Evolutionary conservation across 306 rosid genomes (phyloP).

Genomic region (Vigna unguiculata): DNA sequence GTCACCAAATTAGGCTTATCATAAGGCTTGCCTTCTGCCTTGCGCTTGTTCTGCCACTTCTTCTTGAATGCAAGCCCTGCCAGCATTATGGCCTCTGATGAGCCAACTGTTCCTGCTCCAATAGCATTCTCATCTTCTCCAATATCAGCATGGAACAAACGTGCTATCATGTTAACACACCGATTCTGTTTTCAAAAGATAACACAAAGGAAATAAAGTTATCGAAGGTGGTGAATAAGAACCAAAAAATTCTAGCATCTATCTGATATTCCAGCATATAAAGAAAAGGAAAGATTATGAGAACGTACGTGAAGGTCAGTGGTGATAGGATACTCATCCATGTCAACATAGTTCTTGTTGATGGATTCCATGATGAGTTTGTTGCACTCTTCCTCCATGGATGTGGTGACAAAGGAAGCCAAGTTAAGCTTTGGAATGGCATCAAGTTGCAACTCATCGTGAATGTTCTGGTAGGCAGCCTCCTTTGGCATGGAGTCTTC

Average conservation of each 20-base stretch:
- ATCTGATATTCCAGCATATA: neutral
- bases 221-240: neutral
- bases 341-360: conserved; percentile 79
- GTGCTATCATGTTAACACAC: conserved; percentile 82
- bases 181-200: conserved; percentile 55
- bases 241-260: too few species aligned
- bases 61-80: conserved; percentile 88
- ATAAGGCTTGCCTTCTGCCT: conserved; percentile 62
- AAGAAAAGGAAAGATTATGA: neutral
- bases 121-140: conserved; percentile 60
- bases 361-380: conserved; percentile 77
- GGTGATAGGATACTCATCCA: conserved; percentile 84
- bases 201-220: neutral
- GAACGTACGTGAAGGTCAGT: conserved; percentile 69
- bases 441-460: conserved; percentile 72
- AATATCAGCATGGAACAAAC: conserved; percentile 65
- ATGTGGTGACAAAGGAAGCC: conserved; percentile 86
- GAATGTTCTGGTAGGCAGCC: conserved; percentile 62
- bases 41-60: conserved; percentile 75
- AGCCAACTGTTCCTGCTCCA: conserved; percentile 81
- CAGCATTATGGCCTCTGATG: conserved; percentile 89
- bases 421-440: conserved; percentile 70
- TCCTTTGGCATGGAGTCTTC: conserved; percentile 69
- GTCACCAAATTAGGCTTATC: conserved; percentile 79
- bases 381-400: conserved; percentile 83